Evolutionary conservation across 176 grass and related monocot species (phyloP), one percentile per base, ranked within the genome.

Genomic region (Zea luxurians): DNA sequence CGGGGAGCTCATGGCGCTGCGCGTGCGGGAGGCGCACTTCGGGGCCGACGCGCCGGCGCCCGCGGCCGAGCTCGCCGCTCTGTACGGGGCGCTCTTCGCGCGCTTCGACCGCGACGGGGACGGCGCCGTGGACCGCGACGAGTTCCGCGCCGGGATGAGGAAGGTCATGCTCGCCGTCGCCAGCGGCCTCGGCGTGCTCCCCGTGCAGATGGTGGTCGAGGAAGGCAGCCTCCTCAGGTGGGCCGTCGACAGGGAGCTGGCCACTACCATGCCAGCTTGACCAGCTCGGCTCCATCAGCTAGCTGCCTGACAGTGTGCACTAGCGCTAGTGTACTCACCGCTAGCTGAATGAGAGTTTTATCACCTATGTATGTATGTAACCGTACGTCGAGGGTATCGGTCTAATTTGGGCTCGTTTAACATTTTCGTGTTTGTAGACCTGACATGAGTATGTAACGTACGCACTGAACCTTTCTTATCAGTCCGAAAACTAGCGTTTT

Each of bases 81-180:
- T 93, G 0, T 89, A 97, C 55, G 84, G 17, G 2, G 78, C 75
- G 20, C 83, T 93, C 41, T 91, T 97, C 37, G 60, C 79, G 17
- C 82, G 70, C 44, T 97, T 93, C 54, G 91, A 93, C 61, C 88
- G 73, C 57, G 91, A 97, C 71, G 91, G 91, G 64, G 75, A 91
- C 7, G 91, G 93, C 42, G 70, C 75, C 18, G 86, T 93, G 66
- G 90, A 74, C 53, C 54, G 37, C 4, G 82, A 91, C 61, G 88
- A 97, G 67, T 97, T 89, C 81, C 75, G 85, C 13, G 88, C 82
- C 10, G 93, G 90, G 93, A 93, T 90, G 94, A 85, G 78, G 79
- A 89, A 97, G 87, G 77, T 97, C 64, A 90, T 97, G 94, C 81
- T 97, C 37, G 94, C 87, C 49, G 91, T 97, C 16, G 91, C 91